phyloP scores from a whole-genome alignment of 139 green algal genomes.

The Closterium sp. region DNA sequence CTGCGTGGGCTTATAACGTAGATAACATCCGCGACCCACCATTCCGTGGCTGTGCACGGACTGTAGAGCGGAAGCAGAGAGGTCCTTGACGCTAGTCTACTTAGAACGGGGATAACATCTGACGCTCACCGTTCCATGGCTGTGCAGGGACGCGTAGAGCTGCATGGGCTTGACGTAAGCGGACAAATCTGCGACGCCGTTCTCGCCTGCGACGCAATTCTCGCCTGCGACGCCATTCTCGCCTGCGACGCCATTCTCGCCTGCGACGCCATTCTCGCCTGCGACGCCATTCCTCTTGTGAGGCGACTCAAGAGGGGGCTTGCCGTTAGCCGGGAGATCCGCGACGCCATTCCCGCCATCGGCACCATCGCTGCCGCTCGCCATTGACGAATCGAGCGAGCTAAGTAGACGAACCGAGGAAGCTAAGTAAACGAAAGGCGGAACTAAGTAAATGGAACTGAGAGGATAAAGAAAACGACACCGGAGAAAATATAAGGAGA shows the following conservation, averaged over 20 bases:
- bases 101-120: too few species aligned
- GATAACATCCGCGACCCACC: too few species aligned
- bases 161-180: not conserved
- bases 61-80: too few species aligned
- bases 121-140: not conserved
- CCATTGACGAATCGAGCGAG: not conserved
- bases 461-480: not conserved
- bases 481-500: not conserved
- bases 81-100: too few species aligned
- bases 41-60: too few species aligned
- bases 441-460: not conserved
- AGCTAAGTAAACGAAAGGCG: too few species aligned
- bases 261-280: too few species aligned
- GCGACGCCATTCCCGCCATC: not conserved
- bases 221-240: not conserved
- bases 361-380: not conserved
- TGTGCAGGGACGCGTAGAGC: not conserved
- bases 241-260: not conserved
- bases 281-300: not conserved
- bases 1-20: too few species aligned
- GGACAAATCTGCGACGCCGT: not conserved
- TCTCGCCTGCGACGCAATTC: not conserved
- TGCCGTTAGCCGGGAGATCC: not conserved
- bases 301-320: not conserved
- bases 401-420: not conserved